Base-by-base conservation (phyloP, 2,329 filamentous ascomycete species). In the Trichoderma sp. region DNA sequence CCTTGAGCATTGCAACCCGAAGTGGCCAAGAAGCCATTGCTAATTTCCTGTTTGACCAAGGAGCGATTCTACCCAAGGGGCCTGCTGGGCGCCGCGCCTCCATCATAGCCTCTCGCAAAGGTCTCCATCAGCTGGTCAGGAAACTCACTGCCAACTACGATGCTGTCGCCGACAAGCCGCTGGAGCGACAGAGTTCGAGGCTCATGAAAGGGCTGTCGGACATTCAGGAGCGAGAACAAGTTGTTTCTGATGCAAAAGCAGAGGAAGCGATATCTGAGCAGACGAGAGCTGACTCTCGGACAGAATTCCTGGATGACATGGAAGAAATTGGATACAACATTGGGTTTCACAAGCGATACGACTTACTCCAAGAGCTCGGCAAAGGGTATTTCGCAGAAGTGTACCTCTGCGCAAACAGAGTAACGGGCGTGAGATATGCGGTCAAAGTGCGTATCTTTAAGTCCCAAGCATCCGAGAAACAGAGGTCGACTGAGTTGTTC, bases 361-460 rank as follows among this genome's bases (percentile, higher is more conserved):
- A 89, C 6, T 87, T 96, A 27, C 88, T 93, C 45, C 91, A 95
- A 76, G 92, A 93, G 80, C 89, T 97, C 16, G 95, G 95, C 78
- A 96, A 95, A 82, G 95, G 95, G 3, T 94, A 97, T 81, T 97
- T 96, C 82, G 95, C 94, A 94, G 12, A 71, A 6, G 68, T 71
- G 94, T 97, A 27, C 95, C 86, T 95, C 4, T 96, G 94, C 79
- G 89, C 95, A 1, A 94, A 97, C 82, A 94, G 94, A 80, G 88
- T 89, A 33, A 93, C 92, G 0, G 95, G 95, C 6, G 88, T 91
- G 78, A 90, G 91, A 71, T 97, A 91, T 83, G 95, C 95, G 3
- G 95, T 97, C 79, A 98, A 98, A 93, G 81, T 95, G 97, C 29
- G 16, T 11, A 45, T 27, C 2, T 38, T 14, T 6, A 6, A 1